Evolutionary conservation across 1,284 basidiomycete genomes (phyloP), one percentile per base, ranked within the genome.

Genomic region (Naganishia sp.): DNA sequence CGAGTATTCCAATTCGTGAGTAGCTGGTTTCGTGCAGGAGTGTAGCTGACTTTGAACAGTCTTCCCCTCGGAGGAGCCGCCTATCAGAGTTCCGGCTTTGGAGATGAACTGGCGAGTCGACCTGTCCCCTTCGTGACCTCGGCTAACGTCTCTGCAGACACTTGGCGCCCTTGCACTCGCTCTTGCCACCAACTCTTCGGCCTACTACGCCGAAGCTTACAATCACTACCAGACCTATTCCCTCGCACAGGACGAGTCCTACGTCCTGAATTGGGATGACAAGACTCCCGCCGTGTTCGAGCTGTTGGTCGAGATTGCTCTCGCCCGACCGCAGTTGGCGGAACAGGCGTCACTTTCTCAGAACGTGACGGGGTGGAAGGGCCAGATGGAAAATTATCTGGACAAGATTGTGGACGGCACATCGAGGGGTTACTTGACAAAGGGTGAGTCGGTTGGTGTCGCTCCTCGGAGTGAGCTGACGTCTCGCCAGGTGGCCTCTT

Each of bases 241-340:
- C 18, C 82, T 92, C 0, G 78, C 57, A 11, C 53, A 80, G 5
- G 80, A 87, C 61, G 78, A 82, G 6, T 61, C 57, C 6, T 61
- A 39, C 46, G 87, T 89, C 6, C 90, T 94, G 81, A 94, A 94
- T 75, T 96, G 94, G 93, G 92, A 94, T 74, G 85, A 86, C 1
- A 90, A 90, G 76, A 84, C 84, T 0, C 88, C 91, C 3, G 90
- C 88, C 1, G 75, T 90, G 0, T 85, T 87, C 49, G 84, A 95
- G 21, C 80, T 95, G 13, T 90, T 90, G 61, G 75, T 77, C 0
- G 81, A 84, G 70, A 68, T 80, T 9, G 75, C 81, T 0, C 68
- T 75, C 28, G 74, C 78, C 18, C 73, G 80, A 56, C 79, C 80
- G 0, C 87, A 88, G 66, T 81, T 92, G 35, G 85, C 86, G 78